Base-by-base conservation (phyloP, 2,329 filamentous ascomycete genomes). In the Ceratocystiopsis brevicomis region DNA sequence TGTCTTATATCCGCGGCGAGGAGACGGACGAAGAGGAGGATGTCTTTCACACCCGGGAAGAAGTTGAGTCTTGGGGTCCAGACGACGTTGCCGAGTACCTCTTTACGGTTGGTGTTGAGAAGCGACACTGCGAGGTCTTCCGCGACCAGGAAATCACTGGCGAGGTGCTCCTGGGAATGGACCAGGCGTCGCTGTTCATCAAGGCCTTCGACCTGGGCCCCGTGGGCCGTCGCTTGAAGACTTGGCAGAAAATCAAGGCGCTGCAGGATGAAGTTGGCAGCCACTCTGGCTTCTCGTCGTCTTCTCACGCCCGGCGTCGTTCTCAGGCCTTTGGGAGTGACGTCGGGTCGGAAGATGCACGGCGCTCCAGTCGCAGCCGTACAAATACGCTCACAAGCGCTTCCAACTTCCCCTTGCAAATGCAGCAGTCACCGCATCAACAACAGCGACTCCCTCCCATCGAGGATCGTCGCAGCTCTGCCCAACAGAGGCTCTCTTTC, bases 1-100 rank as follows among this genome's bases (percentile, higher is more conserved):
- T 88, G 52, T 94, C 88, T 1, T 94, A 93, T 57, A 88, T 96
- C 48, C 81, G 90, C 50, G 90, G 88, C 35, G 81, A 93, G 49
- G 88, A 95, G 60, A 95, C 87, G 1, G 88, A 96, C 53, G 86
- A 95, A 54, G 90, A 96, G 58, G 85, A 90, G 53, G 77, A 81
- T 32, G 69, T 63, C 13, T 56, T 70, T n/a, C 77, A 85, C 51
- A 81, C 65, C 13, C 65, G 69, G 15, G 65, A 72, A 33, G 81
- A 95, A 56, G 85, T 98, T 19, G 73, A 78, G 53, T 59, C 64
- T 3, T 98, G 90, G 90, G 75, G 70, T 25, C 74, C 86, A 1
- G 73, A 76, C 49, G 76, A 90, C 48, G 88, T 95, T 17, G 84
- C 88, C 32, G 84, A 92, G 53, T 88, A 93, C 56, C 67, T 98